A percentile compares a stretch with the other conserved stretches of the same genome.
These are phyloP conservation scores for Penicillium nucicola DNA, from an alignment of 495 filamentous ascomycete genomes.

Conservation along the genomic window DNA sequence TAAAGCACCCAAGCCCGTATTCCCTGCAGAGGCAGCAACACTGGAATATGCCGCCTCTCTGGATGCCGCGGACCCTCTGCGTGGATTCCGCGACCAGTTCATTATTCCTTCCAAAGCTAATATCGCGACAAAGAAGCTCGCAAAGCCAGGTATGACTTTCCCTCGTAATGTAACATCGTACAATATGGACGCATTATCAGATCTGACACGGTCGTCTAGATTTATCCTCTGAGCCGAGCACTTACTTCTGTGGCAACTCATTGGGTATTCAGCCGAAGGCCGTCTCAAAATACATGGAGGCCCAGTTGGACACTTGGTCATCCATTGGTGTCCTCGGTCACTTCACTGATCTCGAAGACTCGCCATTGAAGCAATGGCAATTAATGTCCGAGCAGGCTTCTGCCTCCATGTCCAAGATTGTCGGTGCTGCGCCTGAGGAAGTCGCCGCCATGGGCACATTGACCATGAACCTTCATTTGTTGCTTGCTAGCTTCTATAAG, in stretches of 20 bases:
- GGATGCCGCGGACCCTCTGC: constrained; percentile 67
- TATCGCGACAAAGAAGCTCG: constrained; percentile 63
- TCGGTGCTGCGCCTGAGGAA: constrained; percentile 73
- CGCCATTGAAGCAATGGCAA: constrained; percentile 74
- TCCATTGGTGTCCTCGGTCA: constrained; percentile 89
- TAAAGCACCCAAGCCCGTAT: constrained; percentile 27
- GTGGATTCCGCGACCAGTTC: constrained; percentile 69
- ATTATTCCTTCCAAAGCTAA: constrained; percentile 79
- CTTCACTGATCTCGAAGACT: constrained; percentile 74
- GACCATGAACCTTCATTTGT: constrained; percentile 84
- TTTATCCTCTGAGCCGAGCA: constrained; percentile 48
- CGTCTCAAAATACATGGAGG: constrained; percentile 65
- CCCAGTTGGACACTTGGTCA: constrained; percentile 84
- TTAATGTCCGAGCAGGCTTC: constrained; percentile 71
- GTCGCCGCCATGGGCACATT: constrained; percentile 92
- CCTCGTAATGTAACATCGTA: not conserved
- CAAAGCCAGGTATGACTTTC: constrained; percentile 36
- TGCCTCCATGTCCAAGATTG: constrained; percentile 71
- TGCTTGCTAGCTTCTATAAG: constrained; percentile 88
- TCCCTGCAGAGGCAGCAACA: constrained; percentile 33
- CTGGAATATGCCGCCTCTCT: constrained; percentile 59
- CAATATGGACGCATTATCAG: too few species aligned
- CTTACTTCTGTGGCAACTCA: constrained; percentile 95
- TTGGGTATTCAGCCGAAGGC: constrained; percentile 84
- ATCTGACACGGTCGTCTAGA: constrained; percentile 24